Evolutionary conservation across 1,139 yeast species (phyloP).

Genomic region (Kodamaea suecica): DNA sequence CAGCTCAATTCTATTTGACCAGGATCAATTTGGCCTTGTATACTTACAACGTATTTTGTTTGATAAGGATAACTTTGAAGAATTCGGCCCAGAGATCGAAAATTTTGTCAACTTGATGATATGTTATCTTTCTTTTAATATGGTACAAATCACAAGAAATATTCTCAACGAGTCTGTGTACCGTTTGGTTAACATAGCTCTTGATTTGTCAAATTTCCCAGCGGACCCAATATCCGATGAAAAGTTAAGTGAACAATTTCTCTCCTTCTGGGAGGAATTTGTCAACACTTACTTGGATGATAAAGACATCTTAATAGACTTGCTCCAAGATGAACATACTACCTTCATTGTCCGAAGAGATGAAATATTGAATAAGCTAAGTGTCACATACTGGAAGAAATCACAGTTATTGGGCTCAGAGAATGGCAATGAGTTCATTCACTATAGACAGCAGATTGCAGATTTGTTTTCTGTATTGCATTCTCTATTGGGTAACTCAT

Average conservation of each 20-base stretch:
- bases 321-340: slow-evolving; percentile 24
- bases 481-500: slow-evolving; percentile 56
- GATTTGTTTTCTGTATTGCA: slow-evolving; percentile 73
- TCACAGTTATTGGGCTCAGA: slow-evolving; percentile 34
- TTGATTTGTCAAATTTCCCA: slow-evolving; percentile 58
- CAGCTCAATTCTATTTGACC: slow-evolving; percentile 34
- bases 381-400: slow-evolving; percentile 62
- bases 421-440: slow-evolving; percentile 48
- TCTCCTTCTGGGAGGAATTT: slow-evolving; percentile 78
- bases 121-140: slow-evolving; percentile 50
- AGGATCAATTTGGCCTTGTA: slow-evolving; percentile 35
- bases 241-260: slow-evolving; percentile 58
- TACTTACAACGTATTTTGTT: slow-evolving; percentile 27
- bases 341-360: slow-evolving; percentile 30
- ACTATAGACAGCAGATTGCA: slow-evolving; percentile 68
- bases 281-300: slow-evolving; percentile 63
- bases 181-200: slow-evolving; percentile 46
- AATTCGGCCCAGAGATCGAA: slow-evolving; percentile 43
- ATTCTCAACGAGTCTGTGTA: slow-evolving; percentile 39
- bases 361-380: slow-evolving; percentile 41
- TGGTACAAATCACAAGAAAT: slow-evolving; percentile 47
- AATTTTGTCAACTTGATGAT: slow-evolving; percentile 52
- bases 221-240: slow-evolving; percentile 68
- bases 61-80: slow-evolving; percentile 22
- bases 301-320: slow-evolving; percentile 31